A percentile compares a stretch with the other conserved stretches of the same genome.
Evolutionary conservation across 2,329 filamentous ascomycete species (phyloP).

Genomic region (Penicillium corylophilum): DNA sequence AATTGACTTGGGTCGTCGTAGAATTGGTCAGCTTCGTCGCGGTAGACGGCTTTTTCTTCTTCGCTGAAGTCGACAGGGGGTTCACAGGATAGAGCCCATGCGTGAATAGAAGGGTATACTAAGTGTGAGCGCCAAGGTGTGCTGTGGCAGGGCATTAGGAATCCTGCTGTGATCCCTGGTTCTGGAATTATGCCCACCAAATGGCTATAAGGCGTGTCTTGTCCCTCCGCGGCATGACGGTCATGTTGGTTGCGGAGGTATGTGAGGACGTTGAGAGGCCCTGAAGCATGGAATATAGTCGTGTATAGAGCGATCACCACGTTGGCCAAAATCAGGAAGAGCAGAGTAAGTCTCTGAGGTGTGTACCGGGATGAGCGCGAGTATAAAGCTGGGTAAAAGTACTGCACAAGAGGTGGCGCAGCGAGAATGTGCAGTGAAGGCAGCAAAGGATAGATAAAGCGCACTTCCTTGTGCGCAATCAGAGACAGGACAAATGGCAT

Average conservation of each 20-base stretch:
- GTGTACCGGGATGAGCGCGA: conserved; percentile 36
- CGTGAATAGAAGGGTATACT: conserved; percentile 69
- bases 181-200: conserved; percentile 10
- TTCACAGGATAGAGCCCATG: conserved; percentile 86
- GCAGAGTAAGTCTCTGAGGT: conserved; percentile 55
- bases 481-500: conserved; percentile 67
- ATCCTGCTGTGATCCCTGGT: conserved; percentile 60
- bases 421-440: conserved; percentile 81
- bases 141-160: conserved; percentile 93
- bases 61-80: conserved; percentile 71
- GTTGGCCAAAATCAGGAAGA: conserved; percentile 64
- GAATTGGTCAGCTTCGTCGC: conserved; percentile 89
- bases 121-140: conserved; percentile 93
- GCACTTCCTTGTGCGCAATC: conserved; percentile 93
- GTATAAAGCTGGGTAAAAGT: conserved; percentile 56
- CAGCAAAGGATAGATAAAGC: conserved; percentile 91
- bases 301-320: conserved; percentile 70
- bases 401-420: conserved; percentile 63
- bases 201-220: conserved; percentile 4
- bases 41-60: conserved; percentile 64
- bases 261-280: conserved; percentile 69
- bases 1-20: conserved; percentile 66
- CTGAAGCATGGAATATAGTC: conserved; percentile 74
- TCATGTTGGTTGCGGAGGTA: conserved; percentile 76
- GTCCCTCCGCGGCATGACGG: conserved; percentile 48